A percentile compares a stretch with the other conserved stretches of the same genome.
Conservation (phyloP, 2,329 filamentous ascomycete genomes). For the Fusarium begoniae region DNA sequence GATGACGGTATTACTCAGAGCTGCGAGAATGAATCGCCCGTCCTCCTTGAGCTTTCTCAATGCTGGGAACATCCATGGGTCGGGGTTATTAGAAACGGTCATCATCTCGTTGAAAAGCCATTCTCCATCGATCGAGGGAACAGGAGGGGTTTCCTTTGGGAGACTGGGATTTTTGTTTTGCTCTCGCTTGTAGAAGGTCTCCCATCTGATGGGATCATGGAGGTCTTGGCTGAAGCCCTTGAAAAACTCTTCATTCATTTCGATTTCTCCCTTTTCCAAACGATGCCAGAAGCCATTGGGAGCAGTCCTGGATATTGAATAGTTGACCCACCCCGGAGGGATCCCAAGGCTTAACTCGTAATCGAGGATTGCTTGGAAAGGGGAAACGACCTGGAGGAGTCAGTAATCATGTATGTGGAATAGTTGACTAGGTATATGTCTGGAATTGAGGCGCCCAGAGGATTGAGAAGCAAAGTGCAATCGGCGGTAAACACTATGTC, state of each 20-base stretch:
- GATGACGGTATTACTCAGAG: slow-evolving; percentile 88
- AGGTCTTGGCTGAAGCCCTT: slow-evolving; percentile 79
- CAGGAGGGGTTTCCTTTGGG: slow-evolving; percentile 60
- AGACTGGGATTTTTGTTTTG: slow-evolving; percentile 53
- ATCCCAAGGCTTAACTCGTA: slow-evolving; percentile 83
- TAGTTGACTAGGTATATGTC: too few species aligned
- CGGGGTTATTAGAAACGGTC: slow-evolving; percentile 71
- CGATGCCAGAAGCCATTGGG: slow-evolving; percentile 88
- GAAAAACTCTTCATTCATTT: slow-evolving; percentile 80
- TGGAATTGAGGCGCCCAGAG: background rate
- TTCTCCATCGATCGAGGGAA: slow-evolving; percentile 80
- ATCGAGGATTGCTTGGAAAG: slow-evolving; percentile 91
- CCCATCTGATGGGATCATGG: slow-evolving; percentile 73
- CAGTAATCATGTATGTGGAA: background rate
- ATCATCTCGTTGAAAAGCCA: slow-evolving; percentile 94
- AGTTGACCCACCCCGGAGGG: slow-evolving; percentile 90
- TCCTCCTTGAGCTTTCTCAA: slow-evolving; percentile 73
- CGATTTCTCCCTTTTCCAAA: slow-evolving; percentile 84
- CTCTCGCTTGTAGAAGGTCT: slow-evolving; percentile 64
- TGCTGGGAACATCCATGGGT: slow-evolving; percentile 90
- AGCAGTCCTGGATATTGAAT: slow-evolving; percentile 80
- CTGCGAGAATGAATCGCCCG: slow-evolving; percentile 76
- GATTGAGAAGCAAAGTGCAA: background rate
- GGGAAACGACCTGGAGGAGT: slow-evolving; percentile 77
- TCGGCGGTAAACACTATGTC: background rate